Evolutionary conservation across 1,284 basidiomycete genomes (phyloP), one percentile per base, ranked within the genome.

Genomic region (Bjerkandera adusta): DNA sequence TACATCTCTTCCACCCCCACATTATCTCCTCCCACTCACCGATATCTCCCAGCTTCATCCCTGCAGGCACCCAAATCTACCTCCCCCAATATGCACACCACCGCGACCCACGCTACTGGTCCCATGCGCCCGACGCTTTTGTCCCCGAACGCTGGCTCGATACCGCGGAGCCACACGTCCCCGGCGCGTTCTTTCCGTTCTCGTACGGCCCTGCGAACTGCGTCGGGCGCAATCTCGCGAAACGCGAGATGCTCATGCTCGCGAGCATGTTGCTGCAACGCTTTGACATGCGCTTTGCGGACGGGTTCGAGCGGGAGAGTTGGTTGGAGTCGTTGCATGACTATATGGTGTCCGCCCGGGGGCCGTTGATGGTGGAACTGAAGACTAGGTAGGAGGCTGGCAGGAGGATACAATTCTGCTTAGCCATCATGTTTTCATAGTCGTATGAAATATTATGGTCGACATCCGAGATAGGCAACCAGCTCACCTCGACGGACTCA

Each of bases 71-170:
- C 3, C 51, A 54, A 10, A 52, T 59, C 2, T 56, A 56, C 22
- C 53, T 62, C 43, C 57, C 57, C 29, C 53, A 53, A 25, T 64
- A 61, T 39, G 45, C 51, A 15, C 39, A 66, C 1, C 63, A 66
- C 18, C 61, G 61, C 27, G 63, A 67, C 48, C 54, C 61, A 2
- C 58, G 57, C 29, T 57, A 67, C 54, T 68, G 64, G 55, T 58
- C 57, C 11, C 38, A 56, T 8, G 47, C 38, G 5, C 58, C 67
- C 1, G 55, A 61, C 37, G 37, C 38, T 26, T 67, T 65, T 55
- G 57, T 57, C 54, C 65, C 65, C 5, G 61, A 64, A 26, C 58
- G 64, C 15, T 67, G 65, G 64, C 54, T 64, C 29, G 32, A 44
- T 50, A 35, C 18, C 48, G 45, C 22, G 39, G 37, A 10, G 10